Base-by-base conservation (phyloP, 2,329 filamentous ascomycete genomes). In the Botrytis medusae region DNA sequence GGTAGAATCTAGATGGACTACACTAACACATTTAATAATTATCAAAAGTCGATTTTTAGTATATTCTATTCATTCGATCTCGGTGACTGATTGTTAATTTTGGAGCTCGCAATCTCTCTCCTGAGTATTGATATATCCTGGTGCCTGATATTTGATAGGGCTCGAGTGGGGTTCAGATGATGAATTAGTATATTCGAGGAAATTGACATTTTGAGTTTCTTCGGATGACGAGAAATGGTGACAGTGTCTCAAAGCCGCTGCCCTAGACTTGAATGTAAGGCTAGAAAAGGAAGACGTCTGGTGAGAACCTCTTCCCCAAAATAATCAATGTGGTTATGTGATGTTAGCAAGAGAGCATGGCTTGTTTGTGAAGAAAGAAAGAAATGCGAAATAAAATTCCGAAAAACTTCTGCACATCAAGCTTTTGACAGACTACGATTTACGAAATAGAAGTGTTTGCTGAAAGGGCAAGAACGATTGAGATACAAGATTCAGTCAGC, bases 91-190 rank as follows among this genome's bases (percentile, higher is more conserved):
- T 6, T 54, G 25, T 14, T 51, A 4, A 4, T n/a, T 7, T 0
- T n/a, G 2, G 25, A n/a, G 5, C 4, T 10, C 14, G 2, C 0
- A 7, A 8, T 7, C 0, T 0, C 2, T 54, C 0, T 54, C 12
- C 16, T 6, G 12, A 2, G 3, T 3, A 8, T 29, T 7, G 0
- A 29, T 3, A 54, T 7, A 8, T n/a, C 1, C 14, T 20, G 4
- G 42, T 8, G 6, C 37, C 14, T n/a, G 22, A 10, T 51, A 16
- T 16, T 54, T 54, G 12, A 29, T n/a, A 1, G 12, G 2, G 2
- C 14, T 16, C 25, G 14, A 29, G 51, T 29, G 51, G 6, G 51
- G 16, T 16, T 16, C 5, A 8, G 51, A 2, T 29, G n/a, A 54
- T 1, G 10, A 6, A 51, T 14, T n/a, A 51, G 48, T 51, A n/a